Conservation (phyloP, 768 basidiomycete species). For the Suillus brevipes region DNA sequence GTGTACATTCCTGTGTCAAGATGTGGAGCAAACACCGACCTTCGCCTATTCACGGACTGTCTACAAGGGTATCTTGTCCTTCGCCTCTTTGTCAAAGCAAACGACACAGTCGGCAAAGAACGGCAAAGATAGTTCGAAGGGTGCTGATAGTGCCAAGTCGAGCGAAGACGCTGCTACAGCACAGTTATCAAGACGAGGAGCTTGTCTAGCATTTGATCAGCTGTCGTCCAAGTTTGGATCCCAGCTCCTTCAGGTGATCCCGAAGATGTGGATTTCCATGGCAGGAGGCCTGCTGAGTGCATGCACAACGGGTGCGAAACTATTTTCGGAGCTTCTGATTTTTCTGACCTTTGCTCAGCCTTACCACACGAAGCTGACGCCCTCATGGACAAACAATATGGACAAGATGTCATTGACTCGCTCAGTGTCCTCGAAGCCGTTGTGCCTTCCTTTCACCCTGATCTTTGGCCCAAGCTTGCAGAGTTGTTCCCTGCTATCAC, state of each 20-base stretch:
- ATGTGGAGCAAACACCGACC: conserved; percentile 84
- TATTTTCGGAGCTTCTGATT: background rate
- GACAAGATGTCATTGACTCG: conserved; percentile 91
- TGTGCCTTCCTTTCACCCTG: conserved; percentile 69
- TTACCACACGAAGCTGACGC: conserved; percentile 58
- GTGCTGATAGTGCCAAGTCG: conserved; percentile 42
- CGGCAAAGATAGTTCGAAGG: conserved; percentile 43
- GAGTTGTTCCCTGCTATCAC: conserved; percentile 77
- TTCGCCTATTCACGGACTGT: conserved; percentile 68
- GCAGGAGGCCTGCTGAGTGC: conserved; percentile 71
- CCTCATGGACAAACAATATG: conserved; percentile 68
- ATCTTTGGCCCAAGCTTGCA: conserved; percentile 66
- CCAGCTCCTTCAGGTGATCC: conserved; percentile 72
- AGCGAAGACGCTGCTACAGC: conserved; percentile 61
- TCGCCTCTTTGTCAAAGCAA: conserved; percentile 46
- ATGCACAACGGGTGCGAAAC: conserved; percentile 59
- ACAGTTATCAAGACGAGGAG: conserved; percentile 80
- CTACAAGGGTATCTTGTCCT: conserved; percentile 75
- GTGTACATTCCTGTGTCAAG: conserved; percentile 94
- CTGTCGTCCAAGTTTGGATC: conserved; percentile 77
- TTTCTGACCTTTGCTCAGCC: conserved; percentile 36
- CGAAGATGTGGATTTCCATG: conserved; percentile 95
- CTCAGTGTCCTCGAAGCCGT: conserved; percentile 87
- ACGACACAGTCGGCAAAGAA: conserved; percentile 31
- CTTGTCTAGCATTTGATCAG: conserved; percentile 76